Percentiles rank a stretch among this genome's conserved stretches.
Evolutionary conservation across 108 stramenopile genomes (phyloP).

Genomic region (Nitzschia sp.): DNA sequence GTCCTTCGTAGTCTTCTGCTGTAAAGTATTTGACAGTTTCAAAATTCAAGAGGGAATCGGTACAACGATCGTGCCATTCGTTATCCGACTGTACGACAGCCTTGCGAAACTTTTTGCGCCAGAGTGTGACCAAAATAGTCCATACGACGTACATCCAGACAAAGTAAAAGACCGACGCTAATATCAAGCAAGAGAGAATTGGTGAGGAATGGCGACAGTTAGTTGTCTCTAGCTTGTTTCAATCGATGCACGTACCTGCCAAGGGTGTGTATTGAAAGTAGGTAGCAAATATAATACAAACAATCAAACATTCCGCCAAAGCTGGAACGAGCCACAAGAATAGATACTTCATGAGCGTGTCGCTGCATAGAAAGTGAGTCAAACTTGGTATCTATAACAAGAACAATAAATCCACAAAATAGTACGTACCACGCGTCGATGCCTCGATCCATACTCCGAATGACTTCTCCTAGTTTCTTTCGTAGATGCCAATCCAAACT

Average conservation of each 20-base stretch:
- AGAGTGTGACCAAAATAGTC: constrained; percentile 92
- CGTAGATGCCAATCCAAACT: constrained; percentile 94
- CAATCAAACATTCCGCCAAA: constrained; percentile 85
- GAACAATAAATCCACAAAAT: background rate
- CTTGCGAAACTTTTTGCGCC: constrained; percentile 96
- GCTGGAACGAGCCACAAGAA: constrained; percentile 95
- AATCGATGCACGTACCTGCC: constrained; percentile 11
- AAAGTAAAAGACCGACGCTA: constrained; percentile 83
- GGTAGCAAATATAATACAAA: constrained; percentile 88
- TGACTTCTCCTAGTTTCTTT: constrained; percentile 94
- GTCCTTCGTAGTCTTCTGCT: constrained; percentile 88
- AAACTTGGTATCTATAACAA: no score
- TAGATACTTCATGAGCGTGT: constrained; percentile 86
- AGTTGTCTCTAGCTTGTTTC: constrained; percentile 21
- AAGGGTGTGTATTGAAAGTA: constrained; percentile 87
- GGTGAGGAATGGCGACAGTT: no score
- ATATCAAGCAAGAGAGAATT: background rate
- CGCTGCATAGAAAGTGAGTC: no score
- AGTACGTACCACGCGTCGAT: constrained; percentile 65
- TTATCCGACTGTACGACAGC: constrained; percentile 88
- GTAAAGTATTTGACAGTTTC: constrained; percentile 99
- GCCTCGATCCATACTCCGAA: constrained; percentile 93
- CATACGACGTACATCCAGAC: constrained; percentile 87
- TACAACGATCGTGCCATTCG: constrained; percentile 91
- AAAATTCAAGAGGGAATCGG: constrained; percentile 93